These are phyloP conservation scores for Stentor roeselii DNA, from an alignment of 73 alveolate genomes.

Conservation along the genomic window DNA sequence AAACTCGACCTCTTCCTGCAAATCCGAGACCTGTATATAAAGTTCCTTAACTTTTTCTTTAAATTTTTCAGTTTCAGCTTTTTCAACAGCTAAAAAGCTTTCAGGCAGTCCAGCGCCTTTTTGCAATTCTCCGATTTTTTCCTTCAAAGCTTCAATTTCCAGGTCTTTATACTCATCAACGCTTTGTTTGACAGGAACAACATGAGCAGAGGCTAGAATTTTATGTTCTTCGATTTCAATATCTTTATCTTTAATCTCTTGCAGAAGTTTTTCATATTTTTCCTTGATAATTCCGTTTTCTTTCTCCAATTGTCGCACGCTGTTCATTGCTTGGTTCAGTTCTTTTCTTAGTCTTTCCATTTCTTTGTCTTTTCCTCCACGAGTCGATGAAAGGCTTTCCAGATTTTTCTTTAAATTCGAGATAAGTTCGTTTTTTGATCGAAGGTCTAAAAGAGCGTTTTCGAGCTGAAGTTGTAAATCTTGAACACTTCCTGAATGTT, in stretches of 20 bases:
- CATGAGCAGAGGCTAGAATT: not conserved
- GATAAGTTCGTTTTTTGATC: not conserved
- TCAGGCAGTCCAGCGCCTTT: not conserved
- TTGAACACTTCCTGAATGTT: not conserved
- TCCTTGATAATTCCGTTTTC: not conserved
- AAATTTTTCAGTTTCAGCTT: slow-evolving; percentile 5
- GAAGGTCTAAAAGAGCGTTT: not conserved
- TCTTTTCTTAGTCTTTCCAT: slow-evolving; percentile 11
- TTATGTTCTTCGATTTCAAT: slow-evolving; percentile 3
- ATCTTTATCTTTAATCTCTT: not conserved
- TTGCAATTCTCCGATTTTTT: not conserved
- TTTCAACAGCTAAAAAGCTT: slow-evolving; percentile 13
- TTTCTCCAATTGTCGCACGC: not conserved
- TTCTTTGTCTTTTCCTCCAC: not conserved
- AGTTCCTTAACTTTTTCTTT: not conserved
- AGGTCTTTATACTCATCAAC: not conserved
- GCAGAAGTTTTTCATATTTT: not conserved
- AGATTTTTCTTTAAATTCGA: not conserved
- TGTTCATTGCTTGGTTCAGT: not conserved
- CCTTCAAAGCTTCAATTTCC: not conserved
- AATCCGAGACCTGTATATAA: not conserved
- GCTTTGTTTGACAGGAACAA: not conserved
- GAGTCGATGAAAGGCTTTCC: not conserved
- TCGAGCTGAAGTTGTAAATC: not conserved
- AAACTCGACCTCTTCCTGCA: not conserved